These are phyloP conservation scores for Crassisporium funariophilum DNA, from an alignment of 768 basidiomycete species.

Conservation along the genomic window DNA sequence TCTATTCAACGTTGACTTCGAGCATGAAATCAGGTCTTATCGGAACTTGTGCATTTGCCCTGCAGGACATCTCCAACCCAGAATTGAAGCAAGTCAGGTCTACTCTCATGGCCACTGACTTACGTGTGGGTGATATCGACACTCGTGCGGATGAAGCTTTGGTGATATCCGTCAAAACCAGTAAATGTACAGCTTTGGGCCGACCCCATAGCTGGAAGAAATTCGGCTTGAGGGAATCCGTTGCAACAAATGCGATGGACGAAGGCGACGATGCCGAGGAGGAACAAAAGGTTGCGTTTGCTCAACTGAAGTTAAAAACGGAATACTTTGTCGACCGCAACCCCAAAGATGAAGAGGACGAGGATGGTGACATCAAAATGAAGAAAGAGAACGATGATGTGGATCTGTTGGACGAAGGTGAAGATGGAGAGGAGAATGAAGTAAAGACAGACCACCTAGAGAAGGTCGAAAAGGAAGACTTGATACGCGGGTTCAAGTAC, in stretches of 20 bases:
- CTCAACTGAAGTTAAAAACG: constrained; percentile 47
- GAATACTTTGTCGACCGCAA: constrained; percentile 61
- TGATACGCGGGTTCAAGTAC: constrained; percentile 85
- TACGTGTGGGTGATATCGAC: constrained; percentile 80
- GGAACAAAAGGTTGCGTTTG: constrained; percentile 36
- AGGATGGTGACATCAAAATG: constrained; percentile 43
- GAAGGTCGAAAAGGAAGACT: constrained; percentile 76
- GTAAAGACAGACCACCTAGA: constrained; percentile 41
- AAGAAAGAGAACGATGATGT: constrained; percentile 38
- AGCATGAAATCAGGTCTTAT: constrained; percentile 50
- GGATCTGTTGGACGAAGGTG: constrained; percentile 27
- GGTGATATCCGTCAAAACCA: constrained; percentile 70
- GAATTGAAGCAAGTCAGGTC: constrained; percentile 73
- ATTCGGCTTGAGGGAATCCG: constrained; percentile 47
- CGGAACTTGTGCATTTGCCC: constrained; percentile 66
- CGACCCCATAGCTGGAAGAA: constrained; percentile 82
- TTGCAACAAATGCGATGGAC: constrained; percentile 36
- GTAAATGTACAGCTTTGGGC: constrained; percentile 76
- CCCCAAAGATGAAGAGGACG: constrained; percentile 39
- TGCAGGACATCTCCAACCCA: constrained; percentile 61
- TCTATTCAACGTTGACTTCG: constrained; percentile 45
- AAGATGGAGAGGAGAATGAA: constrained; percentile 30
- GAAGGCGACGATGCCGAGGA: constrained; percentile 37
- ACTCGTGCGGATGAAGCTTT: constrained; percentile 69
- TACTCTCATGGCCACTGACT: constrained; percentile 55